Percentiles rank a stretch among this genome's conserved stretches.
These are phyloP conservation scores for Microascus cirrosus DNA, from an alignment of 2,329 filamentous ascomycete genomes.

Conservation along the genomic window DNA sequence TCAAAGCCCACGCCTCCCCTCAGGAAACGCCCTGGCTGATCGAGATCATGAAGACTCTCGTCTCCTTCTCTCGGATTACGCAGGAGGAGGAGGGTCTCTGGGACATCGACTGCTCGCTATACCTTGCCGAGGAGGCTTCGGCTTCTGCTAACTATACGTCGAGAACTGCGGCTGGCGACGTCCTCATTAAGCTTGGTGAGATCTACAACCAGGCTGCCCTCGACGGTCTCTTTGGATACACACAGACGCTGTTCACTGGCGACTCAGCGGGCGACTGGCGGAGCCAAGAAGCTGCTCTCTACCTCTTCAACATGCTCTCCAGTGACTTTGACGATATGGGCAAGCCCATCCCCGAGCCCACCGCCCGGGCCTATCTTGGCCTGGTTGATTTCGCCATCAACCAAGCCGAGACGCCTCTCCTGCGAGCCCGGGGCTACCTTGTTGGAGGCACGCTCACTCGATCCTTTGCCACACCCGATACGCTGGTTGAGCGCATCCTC, in stretches of 20 bases:
- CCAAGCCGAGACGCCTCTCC: constrained; percentile 57
- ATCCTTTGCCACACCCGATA: constrained; percentile 51
- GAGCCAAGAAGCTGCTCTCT: constrained; percentile 69
- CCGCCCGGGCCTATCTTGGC: constrained; percentile 65
- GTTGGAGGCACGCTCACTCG: constrained; percentile 72
- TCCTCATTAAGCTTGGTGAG: constrained; percentile 85
- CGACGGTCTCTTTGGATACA: constrained; percentile 68
- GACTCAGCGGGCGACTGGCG: constrained; percentile 40
- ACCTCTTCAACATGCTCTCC: constrained; percentile 72
- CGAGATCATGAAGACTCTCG: constrained; percentile 76
- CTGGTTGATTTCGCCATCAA: constrained; percentile 70
- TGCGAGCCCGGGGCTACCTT: constrained; percentile 79
- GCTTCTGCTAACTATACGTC: constrained; percentile 95
- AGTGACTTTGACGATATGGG: constrained; percentile 73
- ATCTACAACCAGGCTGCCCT: constrained; percentile 71
- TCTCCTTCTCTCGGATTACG: constrained; percentile 80
- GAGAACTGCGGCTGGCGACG: constrained; percentile 80
- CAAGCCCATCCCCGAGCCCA: constrained; percentile 56
- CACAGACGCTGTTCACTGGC: constrained; percentile 58
- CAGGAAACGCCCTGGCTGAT: constrained; percentile 68
- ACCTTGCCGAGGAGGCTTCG: constrained; percentile 87
- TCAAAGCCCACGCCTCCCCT: constrained; percentile 48
- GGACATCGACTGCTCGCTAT: constrained; percentile 94
- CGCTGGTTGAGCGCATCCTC: constrained; percentile 61
- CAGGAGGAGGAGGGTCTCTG: constrained; percentile 89